A percentile compares a stretch with the other conserved stretches of the same genome.
phyloP scores from a whole-genome alignment of 305 asterid species.

The Solanum chacoense region DNA sequence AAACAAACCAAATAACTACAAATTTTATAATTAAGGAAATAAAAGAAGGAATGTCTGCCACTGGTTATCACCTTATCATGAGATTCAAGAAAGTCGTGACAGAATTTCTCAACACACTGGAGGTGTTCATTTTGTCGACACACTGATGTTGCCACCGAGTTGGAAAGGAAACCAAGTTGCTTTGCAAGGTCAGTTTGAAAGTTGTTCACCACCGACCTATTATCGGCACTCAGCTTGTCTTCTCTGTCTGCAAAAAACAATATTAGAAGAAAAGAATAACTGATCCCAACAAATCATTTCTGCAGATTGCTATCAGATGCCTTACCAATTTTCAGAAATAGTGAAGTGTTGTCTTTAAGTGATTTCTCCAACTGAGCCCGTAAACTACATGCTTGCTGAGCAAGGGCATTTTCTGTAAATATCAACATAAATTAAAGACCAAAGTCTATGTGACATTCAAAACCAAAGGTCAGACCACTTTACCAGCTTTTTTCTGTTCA shows the following conservation, averaged over 20 bases:
- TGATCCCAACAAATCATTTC: neutral
- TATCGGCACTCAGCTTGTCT: constrained; percentile 51
- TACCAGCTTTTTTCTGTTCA: constrained; percentile 70
- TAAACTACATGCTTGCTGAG: constrained; percentile 61
- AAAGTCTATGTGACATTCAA: neutral
- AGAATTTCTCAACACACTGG: constrained; percentile 42
- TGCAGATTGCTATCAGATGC: neutral
- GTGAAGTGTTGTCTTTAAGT: constrained; percentile 42
- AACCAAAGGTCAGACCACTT: neutral
- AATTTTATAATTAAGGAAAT: neutral
- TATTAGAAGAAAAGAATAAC: constrained; percentile 2
- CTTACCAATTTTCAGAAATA: constrained; percentile 53
- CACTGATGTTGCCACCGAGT: constrained; percentile 36
- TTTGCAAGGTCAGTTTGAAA: constrained; percentile 51
- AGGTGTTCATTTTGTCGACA: constrained; percentile 52
- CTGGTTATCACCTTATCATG: constrained; percentile 36
- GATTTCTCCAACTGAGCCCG: constrained; percentile 66
- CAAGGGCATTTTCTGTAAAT: constrained; percentile 58
- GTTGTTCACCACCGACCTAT: constrained; percentile 42
- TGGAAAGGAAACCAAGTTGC: constrained; percentile 44
- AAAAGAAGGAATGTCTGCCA: neutral
- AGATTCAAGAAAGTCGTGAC: constrained; percentile 43
- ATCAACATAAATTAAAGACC: neutral
- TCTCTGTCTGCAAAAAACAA: constrained; percentile 44
- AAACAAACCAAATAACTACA: neutral